phyloP scores from a whole-genome alignment of 306 rosid species.

The Lathyrus oleraceus region DNA sequence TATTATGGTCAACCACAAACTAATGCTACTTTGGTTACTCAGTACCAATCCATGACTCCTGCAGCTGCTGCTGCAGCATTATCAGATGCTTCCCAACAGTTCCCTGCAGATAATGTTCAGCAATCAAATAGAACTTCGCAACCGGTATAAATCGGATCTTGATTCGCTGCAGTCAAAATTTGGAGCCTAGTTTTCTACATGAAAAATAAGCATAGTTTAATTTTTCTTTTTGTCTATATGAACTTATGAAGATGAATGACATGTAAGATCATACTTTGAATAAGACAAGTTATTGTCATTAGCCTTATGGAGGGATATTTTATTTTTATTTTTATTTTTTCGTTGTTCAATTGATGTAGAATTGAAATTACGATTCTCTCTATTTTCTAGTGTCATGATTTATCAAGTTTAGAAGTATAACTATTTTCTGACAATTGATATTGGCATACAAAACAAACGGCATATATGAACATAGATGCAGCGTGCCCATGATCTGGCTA shows the following conservation, averaged over 20 bases:
- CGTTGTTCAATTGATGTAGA: neutral
- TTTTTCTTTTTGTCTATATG: conserved; percentile 30
- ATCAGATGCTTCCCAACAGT: conserved; percentile 76
- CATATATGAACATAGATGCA: conserved; percentile 37
- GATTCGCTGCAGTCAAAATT: neutral
- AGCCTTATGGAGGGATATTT: neutral
- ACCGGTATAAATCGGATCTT: conserved; percentile 26
- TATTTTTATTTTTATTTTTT: neutral
- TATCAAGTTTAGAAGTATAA: neutral
- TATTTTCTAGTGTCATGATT: too few species aligned
- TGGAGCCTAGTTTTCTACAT: conserved; percentile 5
- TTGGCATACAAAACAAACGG: neutral
- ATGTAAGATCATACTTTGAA: conserved; percentile 41
- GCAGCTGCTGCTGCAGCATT: conserved; percentile 71
- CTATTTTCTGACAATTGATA: neutral
- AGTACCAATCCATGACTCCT: conserved; percentile 85
- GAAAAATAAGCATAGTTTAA: conserved; percentile 34
- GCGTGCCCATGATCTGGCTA: conserved; percentile 24
- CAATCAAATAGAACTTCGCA: conserved; percentile 57
- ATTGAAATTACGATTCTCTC: too few species aligned
- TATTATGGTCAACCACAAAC: conserved; percentile 60
- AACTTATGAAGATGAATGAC: conserved; percentile 29
- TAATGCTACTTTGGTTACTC: conserved; percentile 60
- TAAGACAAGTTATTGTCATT: conserved; percentile 34
- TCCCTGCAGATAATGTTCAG: conserved; percentile 52